phyloP scores from a whole-genome alignment of 2,329 filamentous ascomycete genomes.

The Drechslerella dactyloides region DNA sequence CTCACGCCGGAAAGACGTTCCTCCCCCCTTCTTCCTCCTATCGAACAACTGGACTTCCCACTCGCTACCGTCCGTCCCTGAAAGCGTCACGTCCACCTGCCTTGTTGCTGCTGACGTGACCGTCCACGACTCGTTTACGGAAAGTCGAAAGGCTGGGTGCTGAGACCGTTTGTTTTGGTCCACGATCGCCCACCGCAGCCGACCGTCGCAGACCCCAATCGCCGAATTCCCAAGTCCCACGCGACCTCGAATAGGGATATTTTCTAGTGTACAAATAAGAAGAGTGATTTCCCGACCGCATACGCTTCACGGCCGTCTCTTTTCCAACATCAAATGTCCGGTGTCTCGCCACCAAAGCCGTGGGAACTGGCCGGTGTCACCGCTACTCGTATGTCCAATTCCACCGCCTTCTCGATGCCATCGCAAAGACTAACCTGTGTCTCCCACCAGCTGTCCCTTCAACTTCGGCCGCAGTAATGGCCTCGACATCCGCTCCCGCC shows the following conservation, averaged over 20 bases:
- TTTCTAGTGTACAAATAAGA: constrained; percentile 7
- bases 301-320: constrained; percentile 14
- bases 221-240: constrained; percentile 23
- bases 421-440: neutral
- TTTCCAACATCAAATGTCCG: constrained; percentile 61
- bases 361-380: constrained; percentile 83
- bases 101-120: constrained; percentile 15
- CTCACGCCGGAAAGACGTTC: neutral
- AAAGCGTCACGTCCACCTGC: constrained; percentile 17
- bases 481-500: constrained; percentile 60
- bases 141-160: constrained; percentile 47
- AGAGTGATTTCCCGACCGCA: constrained; percentile 17
- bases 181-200: constrained; percentile 25
- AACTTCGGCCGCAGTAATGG: constrained; percentile 56
- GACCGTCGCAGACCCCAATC: constrained; percentile 39
- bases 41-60: constrained; percentile 1
- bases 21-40: no score
- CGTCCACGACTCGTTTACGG: constrained; percentile 5
- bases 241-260: constrained; percentile 17
- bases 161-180: constrained; percentile 50
- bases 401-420: constrained; percentile 24
- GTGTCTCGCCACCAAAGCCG: constrained; percentile 87
- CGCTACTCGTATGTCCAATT: constrained; percentile 61
- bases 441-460: constrained; percentile 43
- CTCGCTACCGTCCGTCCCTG: constrained; percentile 8